Evolutionary conservation across 805 yeast species (phyloP), one percentile per base, ranked within the genome.

Genomic region (Candida argentea): DNA sequence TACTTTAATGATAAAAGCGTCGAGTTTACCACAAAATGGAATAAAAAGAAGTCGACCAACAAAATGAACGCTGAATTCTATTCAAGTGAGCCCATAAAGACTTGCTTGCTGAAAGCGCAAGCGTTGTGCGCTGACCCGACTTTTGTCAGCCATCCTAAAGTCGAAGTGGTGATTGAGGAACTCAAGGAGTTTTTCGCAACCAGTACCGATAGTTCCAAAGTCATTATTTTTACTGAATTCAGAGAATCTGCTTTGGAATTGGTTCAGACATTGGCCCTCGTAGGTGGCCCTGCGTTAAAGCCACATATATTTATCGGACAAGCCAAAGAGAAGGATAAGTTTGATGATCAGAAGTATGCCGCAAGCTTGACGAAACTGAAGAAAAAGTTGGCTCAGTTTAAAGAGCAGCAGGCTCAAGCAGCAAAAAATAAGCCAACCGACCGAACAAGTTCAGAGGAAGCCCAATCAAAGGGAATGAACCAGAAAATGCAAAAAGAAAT

Each of bases 231-330:
- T 50, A 81, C 94, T 0, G 95, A 87, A 47, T 70, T 73, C 34
- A 68, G 99, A 48, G 93, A 84, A 37, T 79, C 95, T 4, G 98
- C 97, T 0, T 56, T 83, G 22, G 96, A 87, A 37, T 79, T 91
- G 25, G 84, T 83, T 2, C 75, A 73, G 37, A 67, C 66, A 29
- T 54, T 76, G 26, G 89, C 79, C 37, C 52, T 31, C 4, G 25
- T 36, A 11, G 33, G 31, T 5, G 26, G 23, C 6, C 22, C 30
- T 13, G 14, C 12, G 8, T 53, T 71, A 14, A 67, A 69, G 27
- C 83, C 97, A 0, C 94, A 84, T 48, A 73, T 89, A 14, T 91
- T 91, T 47, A 84, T 91, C 37, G 99, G 99, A 0, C 99, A 91
- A 48, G 69, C 94, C 0, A 71, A 69, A 35, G 87, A 76, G 30